phyloP scores from a whole-genome alignment of 208 protist species.

The Leishmania guyanensis region DNA sequence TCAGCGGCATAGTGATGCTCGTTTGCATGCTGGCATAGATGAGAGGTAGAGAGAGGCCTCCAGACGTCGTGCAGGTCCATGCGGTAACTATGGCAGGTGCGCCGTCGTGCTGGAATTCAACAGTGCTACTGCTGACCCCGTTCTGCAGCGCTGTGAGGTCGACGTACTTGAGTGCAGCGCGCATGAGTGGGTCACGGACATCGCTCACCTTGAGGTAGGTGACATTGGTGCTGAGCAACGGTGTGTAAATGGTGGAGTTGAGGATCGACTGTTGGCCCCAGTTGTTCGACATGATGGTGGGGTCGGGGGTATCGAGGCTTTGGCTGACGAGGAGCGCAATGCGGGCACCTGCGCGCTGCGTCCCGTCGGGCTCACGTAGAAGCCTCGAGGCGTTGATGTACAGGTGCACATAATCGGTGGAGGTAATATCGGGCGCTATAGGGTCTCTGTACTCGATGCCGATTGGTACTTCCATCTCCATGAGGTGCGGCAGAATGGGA shows the following conservation, averaged over 20 bases:
- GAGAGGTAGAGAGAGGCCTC: not conserved
- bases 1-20: slow-evolving; percentile 2
- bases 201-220: slow-evolving; percentile 25
- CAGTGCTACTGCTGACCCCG: not conserved
- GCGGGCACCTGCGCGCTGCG: not conserved
- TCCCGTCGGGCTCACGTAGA: not conserved
- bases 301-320: slow-evolving; percentile 10
- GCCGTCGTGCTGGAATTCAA: slow-evolving; percentile 11
- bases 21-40: slow-evolving; percentile 3
- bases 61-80: not conserved
- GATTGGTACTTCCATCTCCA: slow-evolving; percentile 1
- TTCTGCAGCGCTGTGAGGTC: slow-evolving; percentile 18
- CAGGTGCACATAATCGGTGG: slow-evolving; percentile 7
- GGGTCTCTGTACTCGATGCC: slow-evolving; percentile 6
- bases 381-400: slow-evolving; percentile 7
- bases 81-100: slow-evolving; percentile 11
- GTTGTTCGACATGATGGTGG: slow-evolving; percentile 31
- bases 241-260: not conserved
- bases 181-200: slow-evolving; percentile 43
- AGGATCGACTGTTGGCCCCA: slow-evolving; percentile 14
- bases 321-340: slow-evolving; percentile 9
- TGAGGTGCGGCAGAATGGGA: not conserved
- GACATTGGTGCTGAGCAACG: not conserved
- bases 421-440: not conserved
- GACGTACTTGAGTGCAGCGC: slow-evolving; percentile 32